Conservation (phyloP, 1,284 basidiomycete species). For the Naganishia sp. region DNA sequence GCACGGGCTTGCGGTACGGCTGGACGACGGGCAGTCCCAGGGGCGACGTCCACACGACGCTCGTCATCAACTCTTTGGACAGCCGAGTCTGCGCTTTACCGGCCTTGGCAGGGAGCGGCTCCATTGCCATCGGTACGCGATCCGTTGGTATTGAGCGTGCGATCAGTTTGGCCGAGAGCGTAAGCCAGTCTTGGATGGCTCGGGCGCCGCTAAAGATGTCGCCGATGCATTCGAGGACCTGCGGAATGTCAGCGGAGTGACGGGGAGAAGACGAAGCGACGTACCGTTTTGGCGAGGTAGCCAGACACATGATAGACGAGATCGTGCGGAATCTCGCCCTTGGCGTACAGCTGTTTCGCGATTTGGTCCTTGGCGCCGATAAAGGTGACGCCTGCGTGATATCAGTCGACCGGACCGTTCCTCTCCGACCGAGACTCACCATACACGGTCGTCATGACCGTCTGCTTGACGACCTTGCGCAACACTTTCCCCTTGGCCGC, state of each 20-base stretch:
- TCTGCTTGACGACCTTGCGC: conserved; percentile 97
- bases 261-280: conserved; percentile 33
- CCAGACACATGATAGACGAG: conserved; percentile 72
- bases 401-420: neutral
- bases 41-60: conserved; percentile 95
- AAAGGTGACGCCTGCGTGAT: conserved; percentile 69
- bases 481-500: conserved; percentile 78
- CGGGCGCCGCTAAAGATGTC: conserved; percentile 91
- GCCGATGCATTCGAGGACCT: conserved; percentile 81
- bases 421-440: conserved; percentile 56
- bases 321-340: conserved; percentile 72
- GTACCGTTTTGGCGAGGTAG: conserved; percentile 77
- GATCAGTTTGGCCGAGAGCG: conserved; percentile 77
- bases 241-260: conserved; percentile 16
- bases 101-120: conserved; percentile 8
- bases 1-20: conserved; percentile 85
- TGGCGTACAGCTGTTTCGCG: conserved; percentile 79
- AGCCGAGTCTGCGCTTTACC: conserved; percentile 51
- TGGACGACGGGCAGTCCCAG: conserved; percentile 93
- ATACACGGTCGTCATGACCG: conserved; percentile 99
- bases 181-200: conserved; percentile 89
- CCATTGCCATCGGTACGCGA: conserved; percentile 62
- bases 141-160: conserved; percentile 81
- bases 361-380: conserved; percentile 95
- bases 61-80: conserved; percentile 89